Percentiles rank a stretch among this genome's conserved stretches.
Conservation (phyloP, 176 grass and related monocot genomes). For the Olyra latifolia region DNA sequence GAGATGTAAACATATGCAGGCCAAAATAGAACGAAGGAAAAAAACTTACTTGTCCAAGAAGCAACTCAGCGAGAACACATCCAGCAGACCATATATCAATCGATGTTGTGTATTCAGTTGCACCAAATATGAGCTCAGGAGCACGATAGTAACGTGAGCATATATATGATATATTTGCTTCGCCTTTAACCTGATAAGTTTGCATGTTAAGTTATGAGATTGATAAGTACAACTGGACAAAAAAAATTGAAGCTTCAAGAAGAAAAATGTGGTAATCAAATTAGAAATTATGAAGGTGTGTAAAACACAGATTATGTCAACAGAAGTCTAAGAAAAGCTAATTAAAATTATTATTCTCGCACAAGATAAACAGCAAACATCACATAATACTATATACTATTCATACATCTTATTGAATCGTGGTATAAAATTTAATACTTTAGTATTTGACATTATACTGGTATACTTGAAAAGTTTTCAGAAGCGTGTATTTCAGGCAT, state of each 20-base stretch:
- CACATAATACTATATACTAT: neutral
- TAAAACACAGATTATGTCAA: neutral
- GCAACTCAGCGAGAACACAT: conserved; percentile 83
- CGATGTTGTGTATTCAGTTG: conserved; percentile 81
- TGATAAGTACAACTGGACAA: neutral
- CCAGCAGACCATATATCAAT: conserved; percentile 97
- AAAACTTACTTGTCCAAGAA: conserved; percentile 66
- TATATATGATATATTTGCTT: conserved; percentile 93
- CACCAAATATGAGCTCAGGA: conserved; percentile 90
- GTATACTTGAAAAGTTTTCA: neutral
- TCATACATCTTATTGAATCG: neutral
- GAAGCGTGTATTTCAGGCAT: neutral
- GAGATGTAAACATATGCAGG: neutral
- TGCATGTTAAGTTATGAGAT: neutral
- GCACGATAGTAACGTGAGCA: conserved; percentile 91
- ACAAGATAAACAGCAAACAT: neutral
- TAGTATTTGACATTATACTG: neutral
- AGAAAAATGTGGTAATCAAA: conserved; percentile 8
- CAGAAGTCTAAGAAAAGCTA: neutral
- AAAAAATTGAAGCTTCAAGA: neutral
- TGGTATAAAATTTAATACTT: neutral
- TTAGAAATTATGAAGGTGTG: neutral
- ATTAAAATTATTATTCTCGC: neutral
- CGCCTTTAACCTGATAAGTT: conserved; percentile 60
- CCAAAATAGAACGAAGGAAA: neutral